These are phyloP conservation scores for Aspergillus bridgeri DNA, from an alignment of 495 filamentous ascomycete genomes.

Conservation along the genomic window DNA sequence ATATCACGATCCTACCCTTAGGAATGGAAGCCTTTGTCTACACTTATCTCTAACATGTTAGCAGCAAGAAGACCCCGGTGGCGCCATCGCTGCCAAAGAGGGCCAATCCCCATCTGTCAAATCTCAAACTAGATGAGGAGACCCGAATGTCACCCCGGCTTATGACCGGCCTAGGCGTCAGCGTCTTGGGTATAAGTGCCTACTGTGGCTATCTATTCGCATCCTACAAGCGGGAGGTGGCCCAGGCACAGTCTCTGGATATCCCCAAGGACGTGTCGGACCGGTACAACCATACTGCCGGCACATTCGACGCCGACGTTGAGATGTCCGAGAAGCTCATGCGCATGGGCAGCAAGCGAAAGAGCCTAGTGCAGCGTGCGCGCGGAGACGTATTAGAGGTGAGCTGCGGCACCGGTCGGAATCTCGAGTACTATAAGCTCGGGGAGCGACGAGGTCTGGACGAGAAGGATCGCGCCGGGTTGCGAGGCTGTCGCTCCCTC, in stretches of 20 bases:
- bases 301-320: slow-evolving; percentile 61
- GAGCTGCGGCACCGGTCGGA: slow-evolving; percentile 87
- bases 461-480: slow-evolving; percentile 42
- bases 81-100: slow-evolving; percentile 17
- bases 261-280: slow-evolving; percentile 52
- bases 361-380: slow-evolving; percentile 56
- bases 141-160: slow-evolving; percentile 31
- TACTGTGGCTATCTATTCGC: slow-evolving; percentile 53
- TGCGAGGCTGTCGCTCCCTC: slow-evolving; percentile 44
- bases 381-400: slow-evolving; percentile 84
- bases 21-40: background rate
- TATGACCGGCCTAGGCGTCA: slow-evolving; percentile 42
- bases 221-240: slow-evolving; percentile 40
- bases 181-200: slow-evolving; percentile 43
- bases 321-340: slow-evolving; percentile 62
- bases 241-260: slow-evolving; percentile 31
- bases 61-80: slow-evolving; percentile 2
- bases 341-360: slow-evolving; percentile 61
- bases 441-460: slow-evolving; percentile 66
- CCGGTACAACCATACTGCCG: slow-evolving; percentile 55
- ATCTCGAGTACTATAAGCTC: slow-evolving; percentile 68
- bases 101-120: slow-evolving; percentile 20
- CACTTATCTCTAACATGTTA: background rate
- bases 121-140: slow-evolving; percentile 13
- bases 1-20: background rate